Percentiles rank a stretch among this genome's conserved stretches.
Evolutionary conservation across 768 basidiomycete species (phyloP).

Genomic region (Termitomyces heimii): DNA sequence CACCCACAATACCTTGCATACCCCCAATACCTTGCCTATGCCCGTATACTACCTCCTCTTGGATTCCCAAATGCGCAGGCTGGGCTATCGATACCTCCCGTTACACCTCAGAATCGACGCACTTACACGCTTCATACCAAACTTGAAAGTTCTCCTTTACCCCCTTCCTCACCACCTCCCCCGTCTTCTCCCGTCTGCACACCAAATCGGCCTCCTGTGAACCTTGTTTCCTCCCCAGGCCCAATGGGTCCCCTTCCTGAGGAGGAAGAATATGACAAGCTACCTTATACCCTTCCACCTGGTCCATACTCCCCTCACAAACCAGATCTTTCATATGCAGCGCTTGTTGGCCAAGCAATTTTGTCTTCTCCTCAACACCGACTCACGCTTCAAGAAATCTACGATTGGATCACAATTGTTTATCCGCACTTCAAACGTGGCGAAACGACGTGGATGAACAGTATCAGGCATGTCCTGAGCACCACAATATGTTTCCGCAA

Average conservation of each 20-base stretch:
- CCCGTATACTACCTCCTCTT: conserved; percentile 19
- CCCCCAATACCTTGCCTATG: conserved; percentile 30
- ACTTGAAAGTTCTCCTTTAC: conserved; percentile 40
- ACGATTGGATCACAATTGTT: conserved; percentile 90
- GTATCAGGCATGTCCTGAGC: conserved; percentile 93
- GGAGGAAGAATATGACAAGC: conserved; percentile 58
- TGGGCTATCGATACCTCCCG: conserved; percentile 31
- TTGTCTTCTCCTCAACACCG: conserved; percentile 78
- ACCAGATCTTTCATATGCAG: conserved; percentile 89
- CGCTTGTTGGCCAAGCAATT: conserved; percentile 92
- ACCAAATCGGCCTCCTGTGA: conserved; percentile 53
- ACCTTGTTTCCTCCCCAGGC: conserved; percentile 81
- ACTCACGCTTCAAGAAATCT: conserved; percentile 92
- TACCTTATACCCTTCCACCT: conserved; percentile 75
- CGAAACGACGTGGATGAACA: conserved; percentile 97
- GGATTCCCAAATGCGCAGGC: conserved; percentile 26
- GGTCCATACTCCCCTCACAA: conserved; percentile 79
- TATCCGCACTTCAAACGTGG: conserved; percentile 92
- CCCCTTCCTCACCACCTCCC: conserved; percentile 54
- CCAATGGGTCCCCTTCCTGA: conserved; percentile 63
- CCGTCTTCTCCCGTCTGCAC: conserved; percentile 59
- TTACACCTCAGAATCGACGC: conserved; percentile 45
- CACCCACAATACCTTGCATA: conserved; percentile 30
- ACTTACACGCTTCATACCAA: conserved; percentile 26
- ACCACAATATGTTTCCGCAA: conserved; percentile 91